These are phyloP conservation scores for Trichoderma oligosporum DNA, from an alignment of 2,329 filamentous ascomycete species.

Conservation along the genomic window DNA sequence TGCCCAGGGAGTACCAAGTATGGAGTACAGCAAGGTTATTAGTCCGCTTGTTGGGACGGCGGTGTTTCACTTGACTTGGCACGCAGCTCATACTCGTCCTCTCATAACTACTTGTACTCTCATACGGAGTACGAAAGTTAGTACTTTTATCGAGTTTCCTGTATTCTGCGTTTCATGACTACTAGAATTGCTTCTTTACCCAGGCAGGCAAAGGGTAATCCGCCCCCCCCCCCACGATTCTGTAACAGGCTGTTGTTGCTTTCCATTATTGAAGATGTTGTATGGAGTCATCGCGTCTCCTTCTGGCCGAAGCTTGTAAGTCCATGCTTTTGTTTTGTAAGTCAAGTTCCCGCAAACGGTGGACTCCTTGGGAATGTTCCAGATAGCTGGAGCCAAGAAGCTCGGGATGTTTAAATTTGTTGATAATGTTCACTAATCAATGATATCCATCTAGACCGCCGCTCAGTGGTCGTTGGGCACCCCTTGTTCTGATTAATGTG, in stretches of 20 bases:
- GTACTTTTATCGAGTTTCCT: background rate
- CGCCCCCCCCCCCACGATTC: conserved; percentile 7
- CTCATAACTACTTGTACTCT: background rate
- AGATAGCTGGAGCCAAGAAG: background rate
- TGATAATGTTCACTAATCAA: background rate
- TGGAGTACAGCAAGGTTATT: background rate
- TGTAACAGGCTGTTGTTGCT: background rate
- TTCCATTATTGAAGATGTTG: background rate
- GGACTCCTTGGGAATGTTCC: background rate
- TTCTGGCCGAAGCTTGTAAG: background rate
- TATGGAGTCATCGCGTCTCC: conserved; percentile 1
- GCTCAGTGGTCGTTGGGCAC: background rate
- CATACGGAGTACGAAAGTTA: background rate
- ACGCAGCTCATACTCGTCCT: background rate
- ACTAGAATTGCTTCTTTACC: background rate
- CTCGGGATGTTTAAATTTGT: background rate
- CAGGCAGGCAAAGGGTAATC: background rate
- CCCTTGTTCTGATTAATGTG: background rate
- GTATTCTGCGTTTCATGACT: background rate
- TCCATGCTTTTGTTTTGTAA: background rate
- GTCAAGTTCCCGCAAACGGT: background rate
- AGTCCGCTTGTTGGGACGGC: background rate
- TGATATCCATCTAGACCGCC: background rate
- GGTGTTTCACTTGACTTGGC: conserved; percentile 2
- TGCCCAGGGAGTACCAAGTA: background rate